Evolutionary conservation across 805 yeast genomes (phyloP).

Genomic region (Limtongia smithiae): DNA sequence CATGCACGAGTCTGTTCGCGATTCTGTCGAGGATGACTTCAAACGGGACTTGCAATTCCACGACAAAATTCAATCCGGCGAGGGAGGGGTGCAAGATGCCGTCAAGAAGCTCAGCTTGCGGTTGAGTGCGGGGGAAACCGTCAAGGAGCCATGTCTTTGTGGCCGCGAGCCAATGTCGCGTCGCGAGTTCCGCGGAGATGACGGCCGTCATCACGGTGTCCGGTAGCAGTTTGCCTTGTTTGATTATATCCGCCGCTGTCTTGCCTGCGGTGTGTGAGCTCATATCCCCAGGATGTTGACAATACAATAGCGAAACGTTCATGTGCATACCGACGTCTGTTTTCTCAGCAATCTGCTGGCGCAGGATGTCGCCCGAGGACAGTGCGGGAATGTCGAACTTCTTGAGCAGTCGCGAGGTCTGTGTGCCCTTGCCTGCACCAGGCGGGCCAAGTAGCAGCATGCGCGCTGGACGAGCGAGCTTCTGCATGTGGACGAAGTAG

Average conservation of each 20-base stretch:
- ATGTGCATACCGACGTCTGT: slow-evolving; percentile 49
- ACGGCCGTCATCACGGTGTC: slow-evolving; percentile 63
- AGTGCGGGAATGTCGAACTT: slow-evolving; percentile 53
- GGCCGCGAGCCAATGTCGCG: slow-evolving; percentile 44
- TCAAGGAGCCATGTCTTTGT: slow-evolving; percentile 67
- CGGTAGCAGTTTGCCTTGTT: slow-evolving; percentile 67
- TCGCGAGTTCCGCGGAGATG: slow-evolving; percentile 49
- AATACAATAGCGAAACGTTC: not conserved
- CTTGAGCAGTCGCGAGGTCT: slow-evolving; percentile 61
- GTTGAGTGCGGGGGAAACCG: slow-evolving; percentile 83
- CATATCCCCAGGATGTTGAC: not conserved
- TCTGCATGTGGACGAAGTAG: not conserved
- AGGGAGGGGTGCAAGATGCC: slow-evolving; percentile 40
- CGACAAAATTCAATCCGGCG: slow-evolving; percentile 65
- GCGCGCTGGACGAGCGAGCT: slow-evolving; percentile 47
- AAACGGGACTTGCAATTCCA: slow-evolving; percentile 83
- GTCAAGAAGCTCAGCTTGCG: slow-evolving; percentile 61
- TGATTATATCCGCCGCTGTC: slow-evolving; percentile 54
- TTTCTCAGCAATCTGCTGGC: slow-evolving; percentile 57
- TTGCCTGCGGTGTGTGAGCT: slow-evolving; percentile 30
- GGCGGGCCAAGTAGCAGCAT: slow-evolving; percentile 85
- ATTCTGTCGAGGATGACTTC: slow-evolving; percentile 76
- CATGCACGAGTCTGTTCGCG: slow-evolving; percentile 80
- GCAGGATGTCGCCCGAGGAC: slow-evolving; percentile 80
- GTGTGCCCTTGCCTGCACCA: slow-evolving; percentile 94